phyloP scores from a whole-genome alignment of 2,329 filamentous ascomycete genomes.

The Talaromyces sp. region DNA sequence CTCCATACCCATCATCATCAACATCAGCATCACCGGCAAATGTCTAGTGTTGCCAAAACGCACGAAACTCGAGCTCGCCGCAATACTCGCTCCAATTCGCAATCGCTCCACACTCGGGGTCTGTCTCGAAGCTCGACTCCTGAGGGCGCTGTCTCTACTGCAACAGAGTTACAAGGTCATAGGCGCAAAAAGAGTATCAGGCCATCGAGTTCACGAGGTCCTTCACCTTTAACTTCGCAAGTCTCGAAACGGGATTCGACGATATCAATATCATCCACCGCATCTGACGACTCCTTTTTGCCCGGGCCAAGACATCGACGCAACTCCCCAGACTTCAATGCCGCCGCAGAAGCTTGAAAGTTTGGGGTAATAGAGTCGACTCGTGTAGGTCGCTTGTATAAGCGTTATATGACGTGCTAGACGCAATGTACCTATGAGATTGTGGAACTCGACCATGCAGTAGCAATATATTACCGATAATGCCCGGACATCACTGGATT shows the following conservation, averaged over 20 bases:
- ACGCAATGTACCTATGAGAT: conserved; percentile 8
- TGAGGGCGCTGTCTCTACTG: conserved; percentile 34
- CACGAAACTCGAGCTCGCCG: conserved; percentile 34
- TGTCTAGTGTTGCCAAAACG: conserved; percentile 25
- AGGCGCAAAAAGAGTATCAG: conserved; percentile 33
- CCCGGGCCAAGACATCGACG: conserved; percentile 25
- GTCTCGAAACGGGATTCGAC: conserved; percentile 37
- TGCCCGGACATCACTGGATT: no score
- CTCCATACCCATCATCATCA: conserved; percentile 26
- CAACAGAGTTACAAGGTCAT: conserved; percentile 25
- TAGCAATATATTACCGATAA: not conserved
- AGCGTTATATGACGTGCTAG: not conserved
- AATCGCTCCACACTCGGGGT: conserved; percentile 32
- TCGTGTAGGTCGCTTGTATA: conserved; percentile 4
- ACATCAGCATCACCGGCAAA: conserved; percentile 24
- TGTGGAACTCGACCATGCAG: not conserved
- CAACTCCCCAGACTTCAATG: conserved; percentile 13
- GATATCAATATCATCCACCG: conserved; percentile 27
- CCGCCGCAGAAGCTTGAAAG: conserved; percentile 13
- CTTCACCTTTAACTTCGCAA: conserved; percentile 38
- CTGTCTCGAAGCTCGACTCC: conserved; percentile 44
- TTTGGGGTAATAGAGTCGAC: not conserved
- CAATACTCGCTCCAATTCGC: conserved; percentile 37
- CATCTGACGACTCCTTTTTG: conserved; percentile 35
- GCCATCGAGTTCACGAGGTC: conserved; percentile 24